These are phyloP conservation scores for Cenchrus fungigraminus DNA, from an alignment of 176 grass and related monocot species.

Conservation along the genomic window DNA sequence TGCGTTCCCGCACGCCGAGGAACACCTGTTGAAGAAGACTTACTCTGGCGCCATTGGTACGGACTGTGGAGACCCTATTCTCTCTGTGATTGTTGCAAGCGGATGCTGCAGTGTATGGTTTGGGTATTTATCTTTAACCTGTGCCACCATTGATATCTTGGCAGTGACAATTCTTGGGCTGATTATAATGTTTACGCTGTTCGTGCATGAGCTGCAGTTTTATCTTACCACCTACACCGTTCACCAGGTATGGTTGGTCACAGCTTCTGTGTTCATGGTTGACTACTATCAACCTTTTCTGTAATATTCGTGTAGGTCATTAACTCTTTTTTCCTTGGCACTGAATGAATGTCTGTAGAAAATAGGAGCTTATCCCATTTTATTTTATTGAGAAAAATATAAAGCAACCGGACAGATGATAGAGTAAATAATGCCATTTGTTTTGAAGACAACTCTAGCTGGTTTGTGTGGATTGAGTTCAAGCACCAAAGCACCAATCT, in stretches of 20 bases:
- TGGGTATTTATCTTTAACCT: slow-evolving; percentile 17
- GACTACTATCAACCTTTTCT: background rate
- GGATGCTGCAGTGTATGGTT: slow-evolving; percentile 1
- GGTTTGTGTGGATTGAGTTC: background rate
- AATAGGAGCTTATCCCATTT: background rate
- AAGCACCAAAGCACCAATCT: background rate
- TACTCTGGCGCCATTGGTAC: slow-evolving; percentile 87
- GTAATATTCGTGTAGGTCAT: background rate
- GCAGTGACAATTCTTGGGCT: slow-evolving; percentile 85
- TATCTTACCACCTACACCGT: slow-evolving; percentile 89
- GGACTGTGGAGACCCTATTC: slow-evolving; percentile 36
- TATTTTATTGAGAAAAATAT: background rate
- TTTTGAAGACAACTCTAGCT: background rate
- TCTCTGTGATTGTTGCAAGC: background rate
- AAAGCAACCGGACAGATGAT: background rate
- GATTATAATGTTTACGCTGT: slow-evolving; percentile 85
- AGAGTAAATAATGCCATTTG: background rate
- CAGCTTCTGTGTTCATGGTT: background rate
- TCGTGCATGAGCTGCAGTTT: slow-evolving; percentile 83
- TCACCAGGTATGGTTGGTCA: slow-evolving; percentile 67
- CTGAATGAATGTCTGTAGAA: background rate
- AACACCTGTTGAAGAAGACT: slow-evolving; percentile 92
- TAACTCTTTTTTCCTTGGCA: background rate
- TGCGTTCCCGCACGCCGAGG: slow-evolving; percentile 91
- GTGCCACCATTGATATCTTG: slow-evolving; percentile 3